These are phyloP conservation scores for Fagopyrum homotropicum DNA, from an alignment of 148 eudicot species.

Conservation along the genomic window DNA sequence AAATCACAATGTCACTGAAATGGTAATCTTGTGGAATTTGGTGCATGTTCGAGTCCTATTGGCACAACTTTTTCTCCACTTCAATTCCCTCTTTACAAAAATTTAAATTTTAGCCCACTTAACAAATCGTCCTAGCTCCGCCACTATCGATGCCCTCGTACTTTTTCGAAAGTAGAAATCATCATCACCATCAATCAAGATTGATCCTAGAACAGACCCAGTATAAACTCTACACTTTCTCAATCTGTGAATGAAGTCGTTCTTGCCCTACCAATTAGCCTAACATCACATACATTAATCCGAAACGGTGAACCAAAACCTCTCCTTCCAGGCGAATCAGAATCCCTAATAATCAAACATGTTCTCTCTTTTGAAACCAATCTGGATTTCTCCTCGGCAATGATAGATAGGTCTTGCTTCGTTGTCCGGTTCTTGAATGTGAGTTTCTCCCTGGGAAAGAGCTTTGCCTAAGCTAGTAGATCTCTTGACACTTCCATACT, in stretches of 20 bases:
- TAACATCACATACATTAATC: constrained; percentile 55
- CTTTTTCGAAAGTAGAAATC: too few relatives aligned
- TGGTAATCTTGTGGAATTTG: too few relatives aligned
- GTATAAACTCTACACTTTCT: constrained; percentile 55
- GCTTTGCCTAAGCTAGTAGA: constrained; percentile 34
- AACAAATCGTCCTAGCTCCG: too few relatives aligned
- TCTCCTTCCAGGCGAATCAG: constrained; percentile 35
- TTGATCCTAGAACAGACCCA: constrained; percentile 69
- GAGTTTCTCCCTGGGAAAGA: constrained; percentile 64
- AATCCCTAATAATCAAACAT: too few relatives aligned
- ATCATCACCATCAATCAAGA: constrained; percentile 66
- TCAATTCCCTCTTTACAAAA: too few relatives aligned
- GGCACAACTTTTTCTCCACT: too few relatives aligned
- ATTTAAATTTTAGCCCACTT: too few relatives aligned
- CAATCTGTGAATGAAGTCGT: constrained; percentile 48
- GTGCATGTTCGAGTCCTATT: too few relatives aligned
- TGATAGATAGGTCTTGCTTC: constrained; percentile 24
- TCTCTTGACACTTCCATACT: constrained; percentile 18
- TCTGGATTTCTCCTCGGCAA: constrained; percentile 5
- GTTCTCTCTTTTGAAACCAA: too few relatives aligned
- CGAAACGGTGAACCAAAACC: constrained; percentile 51
- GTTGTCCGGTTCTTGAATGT: constrained; percentile 47
- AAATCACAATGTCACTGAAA: too few relatives aligned
- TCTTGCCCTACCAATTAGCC: constrained; percentile 51
- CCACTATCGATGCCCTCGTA: too few relatives aligned